A percentile compares a stretch with the other conserved stretches of the same genome.
Conservation (phyloP, 176 grass and related monocot species). For the Bonia amplexicaulis region DNA sequence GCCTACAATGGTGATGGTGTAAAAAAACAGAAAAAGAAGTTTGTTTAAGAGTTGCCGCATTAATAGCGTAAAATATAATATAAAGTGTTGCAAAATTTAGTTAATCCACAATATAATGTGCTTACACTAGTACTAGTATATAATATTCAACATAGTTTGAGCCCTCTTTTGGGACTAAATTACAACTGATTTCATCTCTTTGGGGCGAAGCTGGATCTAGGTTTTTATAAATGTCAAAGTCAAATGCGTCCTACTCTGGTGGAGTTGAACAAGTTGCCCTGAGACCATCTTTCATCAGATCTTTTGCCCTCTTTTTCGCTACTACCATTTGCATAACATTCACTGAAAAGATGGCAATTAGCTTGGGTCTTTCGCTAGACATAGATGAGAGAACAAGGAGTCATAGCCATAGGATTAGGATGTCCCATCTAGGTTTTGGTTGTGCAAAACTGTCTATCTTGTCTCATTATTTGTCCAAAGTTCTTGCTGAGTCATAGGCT, state of each 20-base stretch:
- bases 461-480: background rate
- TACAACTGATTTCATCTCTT: background rate
- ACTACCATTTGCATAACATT: background rate
- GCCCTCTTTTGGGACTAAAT: background rate
- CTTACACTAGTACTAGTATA: background rate
- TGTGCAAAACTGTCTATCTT: background rate
- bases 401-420: background rate
- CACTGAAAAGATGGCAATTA: background rate
- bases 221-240: background rate
- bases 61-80: background rate
- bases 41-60: background rate
- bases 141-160: background rate
- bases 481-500: background rate
- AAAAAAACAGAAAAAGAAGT: background rate
- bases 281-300: background rate
- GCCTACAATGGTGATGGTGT: background rate
- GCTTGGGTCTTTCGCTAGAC: background rate
- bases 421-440: background rate
- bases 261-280: background rate
- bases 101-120: background rate
- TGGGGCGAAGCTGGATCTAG: background rate
- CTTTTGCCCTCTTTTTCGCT: background rate
- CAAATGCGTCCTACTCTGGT: background rate
- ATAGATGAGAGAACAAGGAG: background rate
- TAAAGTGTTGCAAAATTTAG: background rate